Percentiles rank a stretch among this genome's conserved stretches.
Evolutionary conservation across 768 basidiomycete genomes (phyloP).

Genomic region (Dacryopinax spathularia): DNA sequence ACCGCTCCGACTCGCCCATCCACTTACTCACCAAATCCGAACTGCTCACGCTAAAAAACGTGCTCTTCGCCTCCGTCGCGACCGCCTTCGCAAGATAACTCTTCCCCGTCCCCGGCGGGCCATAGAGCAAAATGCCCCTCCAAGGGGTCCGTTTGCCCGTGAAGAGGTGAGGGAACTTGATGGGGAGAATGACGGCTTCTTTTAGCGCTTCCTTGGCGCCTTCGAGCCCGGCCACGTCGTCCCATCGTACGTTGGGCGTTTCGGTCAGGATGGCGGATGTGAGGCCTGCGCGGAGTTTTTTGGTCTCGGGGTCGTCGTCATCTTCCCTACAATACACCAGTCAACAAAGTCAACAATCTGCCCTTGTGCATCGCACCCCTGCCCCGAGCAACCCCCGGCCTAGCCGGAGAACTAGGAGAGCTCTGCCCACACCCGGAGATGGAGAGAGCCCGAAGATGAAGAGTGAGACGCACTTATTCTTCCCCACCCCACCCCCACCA

Average conservation of each 20-base stretch:
- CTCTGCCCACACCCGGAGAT: too few relatives aligned
- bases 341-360: background rate
- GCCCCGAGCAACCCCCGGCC: too few relatives aligned
- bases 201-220: constrained; percentile 90
- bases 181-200: constrained; percentile 97
- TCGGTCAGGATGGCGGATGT: constrained; percentile 77
- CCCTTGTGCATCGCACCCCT: background rate
- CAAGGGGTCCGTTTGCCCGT: constrained; percentile 97
- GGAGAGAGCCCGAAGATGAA: too few relatives aligned
- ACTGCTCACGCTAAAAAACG: constrained; percentile 93
- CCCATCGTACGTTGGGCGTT: constrained; percentile 94
- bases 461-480: constrained; percentile 8
- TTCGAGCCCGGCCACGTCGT: constrained; percentile 94
- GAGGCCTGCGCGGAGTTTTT: constrained; percentile 89
- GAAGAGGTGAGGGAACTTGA: constrained; percentile 97
- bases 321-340: constrained; percentile 42
- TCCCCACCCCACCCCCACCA: constrained; percentile 18
- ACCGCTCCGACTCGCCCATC: constrained; percentile 99
- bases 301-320: constrained; percentile 78
- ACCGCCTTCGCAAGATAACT: constrained; percentile 95
- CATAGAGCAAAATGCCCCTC: constrained; percentile 90
- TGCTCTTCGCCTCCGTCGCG: constrained; percentile 97
- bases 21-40: constrained; percentile 96
- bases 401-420: too few relatives aligned
- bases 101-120: constrained; percentile 96